A percentile compares a stretch with the other conserved stretches of the same genome.
Conservation (phyloP, 1,139 yeast genomes). For the Tardiomyces blankii region DNA sequence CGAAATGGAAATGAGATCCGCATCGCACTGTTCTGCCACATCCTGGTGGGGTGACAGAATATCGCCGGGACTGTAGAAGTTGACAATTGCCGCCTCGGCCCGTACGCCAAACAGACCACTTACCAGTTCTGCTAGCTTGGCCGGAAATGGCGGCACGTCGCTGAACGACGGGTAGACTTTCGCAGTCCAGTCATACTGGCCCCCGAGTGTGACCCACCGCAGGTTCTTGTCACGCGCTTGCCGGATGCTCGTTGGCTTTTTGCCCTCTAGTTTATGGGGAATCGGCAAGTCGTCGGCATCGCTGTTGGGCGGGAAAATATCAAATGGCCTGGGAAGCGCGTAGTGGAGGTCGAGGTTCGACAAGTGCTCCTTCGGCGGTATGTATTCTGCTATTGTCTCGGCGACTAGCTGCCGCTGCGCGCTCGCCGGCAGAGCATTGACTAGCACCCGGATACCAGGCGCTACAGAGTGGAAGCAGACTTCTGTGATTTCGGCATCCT, state of each 20-base stretch:
- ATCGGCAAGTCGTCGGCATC: background rate
- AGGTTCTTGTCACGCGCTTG: constrained; percentile 19
- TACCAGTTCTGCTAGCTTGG: constrained; percentile 17
- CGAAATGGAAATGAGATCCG: constrained; percentile 27
- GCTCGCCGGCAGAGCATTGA: constrained; percentile 15
- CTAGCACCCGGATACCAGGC: constrained; percentile 27
- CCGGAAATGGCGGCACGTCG: constrained; percentile 29
- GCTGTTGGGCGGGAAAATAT: constrained; percentile 10
- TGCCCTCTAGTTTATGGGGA: constrained; percentile 7
- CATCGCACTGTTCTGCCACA: constrained; percentile 30
- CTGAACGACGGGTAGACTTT: constrained; percentile 30
- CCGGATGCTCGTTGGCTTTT: constrained; percentile 8
- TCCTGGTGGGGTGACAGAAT: constrained; percentile 35
- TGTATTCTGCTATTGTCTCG: constrained; percentile 22
- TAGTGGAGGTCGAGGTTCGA: constrained; percentile 29
- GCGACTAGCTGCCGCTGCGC: constrained; percentile 22
- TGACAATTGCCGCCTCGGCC: constrained; percentile 34
- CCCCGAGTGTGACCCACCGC: constrained; percentile 37
- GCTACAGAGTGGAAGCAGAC: constrained; percentile 17
- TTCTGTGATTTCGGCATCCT: background rate
- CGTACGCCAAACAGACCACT: constrained; percentile 14
- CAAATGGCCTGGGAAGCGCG: constrained; percentile 15
- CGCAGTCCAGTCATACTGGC: constrained; percentile 35
- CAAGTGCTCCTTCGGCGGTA: constrained; percentile 24
- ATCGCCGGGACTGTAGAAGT: constrained; percentile 34